Evolutionary conservation across 129 eudicot genomes (phyloP).

Genomic region (Flaveria brownii): DNA sequence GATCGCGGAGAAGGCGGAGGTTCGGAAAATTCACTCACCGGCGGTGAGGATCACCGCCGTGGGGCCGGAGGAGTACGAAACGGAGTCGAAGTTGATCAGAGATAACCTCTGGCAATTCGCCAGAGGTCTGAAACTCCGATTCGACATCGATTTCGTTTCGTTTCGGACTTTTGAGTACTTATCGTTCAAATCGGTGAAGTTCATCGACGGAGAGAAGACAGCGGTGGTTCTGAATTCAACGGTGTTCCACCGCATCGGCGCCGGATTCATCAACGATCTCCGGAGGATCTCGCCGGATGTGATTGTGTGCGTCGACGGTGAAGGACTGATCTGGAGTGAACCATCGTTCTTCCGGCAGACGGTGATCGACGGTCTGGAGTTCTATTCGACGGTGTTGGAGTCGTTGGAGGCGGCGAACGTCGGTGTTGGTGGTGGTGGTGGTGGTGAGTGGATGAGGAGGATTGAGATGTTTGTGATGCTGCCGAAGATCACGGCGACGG

Average conservation of each 20-base stretch:
- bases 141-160: conserved; percentile 71
- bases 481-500: conserved; percentile 74
- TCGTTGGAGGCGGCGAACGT: conserved; percentile 77
- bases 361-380: conserved; percentile 79
- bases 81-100: conserved; percentile 62
- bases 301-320: conserved; percentile 73
- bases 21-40: conserved; percentile 42
- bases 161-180: conserved; percentile 65
- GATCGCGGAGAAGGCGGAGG: conserved; percentile 70
- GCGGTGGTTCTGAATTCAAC: conserved; percentile 66
- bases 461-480: conserved; percentile 75
- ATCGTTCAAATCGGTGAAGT: conserved; percentile 67
- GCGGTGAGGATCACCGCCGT: conserved; percentile 73
- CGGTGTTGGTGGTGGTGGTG: conserved; percentile 41
- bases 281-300: conserved; percentile 59
- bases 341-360: conserved; percentile 66
- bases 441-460: conserved; percentile 69
- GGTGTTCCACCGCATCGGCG: conserved; percentile 66
- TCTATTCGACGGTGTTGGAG: conserved; percentile 75
- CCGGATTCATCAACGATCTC: conserved; percentile 65
- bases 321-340: conserved; percentile 53
- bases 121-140: conserved; percentile 60
- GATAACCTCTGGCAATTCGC: conserved; percentile 87
- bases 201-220: conserved; percentile 70
- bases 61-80: conserved; percentile 69